phyloP scores from a whole-genome alignment of 129 eudicot genomes.

The Ambrosia artemisiifolia region DNA sequence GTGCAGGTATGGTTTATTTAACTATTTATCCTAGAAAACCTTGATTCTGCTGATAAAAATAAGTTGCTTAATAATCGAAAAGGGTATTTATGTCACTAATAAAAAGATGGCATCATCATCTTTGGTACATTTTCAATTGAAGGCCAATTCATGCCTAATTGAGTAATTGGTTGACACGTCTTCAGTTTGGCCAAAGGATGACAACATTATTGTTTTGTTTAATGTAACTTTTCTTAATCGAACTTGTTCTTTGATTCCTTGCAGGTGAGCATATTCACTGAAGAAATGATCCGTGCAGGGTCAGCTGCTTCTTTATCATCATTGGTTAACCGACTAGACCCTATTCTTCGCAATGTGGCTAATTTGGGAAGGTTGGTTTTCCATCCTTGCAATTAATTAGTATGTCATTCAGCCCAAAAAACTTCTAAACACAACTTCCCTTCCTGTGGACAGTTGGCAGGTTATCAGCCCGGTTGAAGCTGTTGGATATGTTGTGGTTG shows the following conservation, averaged over 20 bases:
- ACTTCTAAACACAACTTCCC: conserved; percentile 1
- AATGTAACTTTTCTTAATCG: not conserved
- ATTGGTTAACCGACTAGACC: conserved; percentile 51
- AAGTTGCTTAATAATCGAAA: not conserved
- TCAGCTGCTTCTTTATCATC: conserved; percentile 49
- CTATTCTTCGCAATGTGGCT: conserved; percentile 47
- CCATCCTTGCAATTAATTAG: conserved; percentile 3
- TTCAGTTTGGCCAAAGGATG: not conserved
- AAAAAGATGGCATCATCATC: not conserved
- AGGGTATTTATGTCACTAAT: not conserved
- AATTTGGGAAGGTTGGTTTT: conserved; percentile 43
- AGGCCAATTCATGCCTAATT: not conserved
- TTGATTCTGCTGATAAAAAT: not conserved
- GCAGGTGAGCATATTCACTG: conserved; percentile 52
- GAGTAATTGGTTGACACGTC: not conserved
- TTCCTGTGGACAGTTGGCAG: conserved; percentile 47
- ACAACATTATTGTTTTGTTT: not conserved
- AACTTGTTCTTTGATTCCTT: not conserved
- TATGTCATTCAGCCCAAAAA: not conserved
- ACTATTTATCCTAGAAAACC: too few relatives aligned
- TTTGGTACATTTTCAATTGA: not conserved
- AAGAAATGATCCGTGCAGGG: conserved; percentile 49
- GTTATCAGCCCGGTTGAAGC: conserved; percentile 53
- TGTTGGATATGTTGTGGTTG: conserved; percentile 43
- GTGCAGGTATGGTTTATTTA: too few relatives aligned